Conservation (phyloP, 208 protist genomes). For the Crithidia fasciculata region DNA sequence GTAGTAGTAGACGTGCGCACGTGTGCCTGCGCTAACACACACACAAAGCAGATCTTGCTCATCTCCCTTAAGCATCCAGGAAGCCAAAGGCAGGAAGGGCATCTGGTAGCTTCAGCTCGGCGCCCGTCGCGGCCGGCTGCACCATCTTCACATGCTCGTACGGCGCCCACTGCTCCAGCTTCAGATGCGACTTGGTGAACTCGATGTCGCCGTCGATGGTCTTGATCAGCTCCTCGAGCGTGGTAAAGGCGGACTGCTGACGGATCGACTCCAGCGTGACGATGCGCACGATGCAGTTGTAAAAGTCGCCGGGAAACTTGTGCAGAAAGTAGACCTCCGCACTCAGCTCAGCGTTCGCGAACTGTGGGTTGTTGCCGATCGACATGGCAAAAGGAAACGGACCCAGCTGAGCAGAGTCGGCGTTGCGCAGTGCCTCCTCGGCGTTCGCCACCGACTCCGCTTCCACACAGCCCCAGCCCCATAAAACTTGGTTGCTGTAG, state of each 20-base stretch:
- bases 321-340: conserved; percentile 91
- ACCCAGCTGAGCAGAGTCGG: conserved; percentile 15
- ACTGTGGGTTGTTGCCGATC: conserved; percentile 91
- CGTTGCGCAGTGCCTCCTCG: background rate
- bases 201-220: conserved; percentile 73
- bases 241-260: conserved; percentile 65
- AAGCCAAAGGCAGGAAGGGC: conserved; percentile 28
- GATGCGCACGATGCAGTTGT: conserved; percentile 79
- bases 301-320: conserved; percentile 88
- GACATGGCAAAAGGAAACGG: conserved; percentile 87
- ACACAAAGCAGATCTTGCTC: background rate
- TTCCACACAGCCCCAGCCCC: conserved; percentile 83
- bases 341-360: conserved; percentile 72
- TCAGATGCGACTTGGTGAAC: conserved; percentile 41
- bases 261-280: conserved; percentile 66
- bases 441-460: background rate
- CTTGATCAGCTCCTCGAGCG: conserved; percentile 80
- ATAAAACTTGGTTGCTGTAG: conserved; percentile 78
- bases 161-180: conserved; percentile 24
- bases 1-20: background rate
- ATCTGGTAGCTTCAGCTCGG: conserved; percentile 5
- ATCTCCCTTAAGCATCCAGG: conserved; percentile 6
- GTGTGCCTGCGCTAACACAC: background rate
- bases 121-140: conserved; percentile 18
- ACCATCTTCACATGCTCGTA: conserved; percentile 53